Evolutionary conservation across 2,329 filamentous ascomycete genomes (phyloP).

Genomic region (Cordyceps cicadae): DNA sequence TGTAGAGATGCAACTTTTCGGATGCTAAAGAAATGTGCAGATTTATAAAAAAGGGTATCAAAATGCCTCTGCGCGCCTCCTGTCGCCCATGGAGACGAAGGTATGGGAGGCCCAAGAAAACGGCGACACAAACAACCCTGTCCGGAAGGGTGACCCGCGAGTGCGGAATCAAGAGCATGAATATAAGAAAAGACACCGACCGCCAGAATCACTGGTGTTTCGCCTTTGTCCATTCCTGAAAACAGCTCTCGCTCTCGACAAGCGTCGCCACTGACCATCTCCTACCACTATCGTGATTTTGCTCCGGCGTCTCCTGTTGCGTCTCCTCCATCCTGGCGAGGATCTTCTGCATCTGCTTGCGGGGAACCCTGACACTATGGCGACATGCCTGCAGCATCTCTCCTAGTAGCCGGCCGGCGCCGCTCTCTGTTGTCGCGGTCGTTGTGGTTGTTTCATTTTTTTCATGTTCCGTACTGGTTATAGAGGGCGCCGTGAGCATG

Average conservation of each 20-base stretch:
- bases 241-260: background rate
- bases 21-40: background rate
- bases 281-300: background rate
- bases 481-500: background rate
- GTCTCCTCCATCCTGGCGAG: background rate
- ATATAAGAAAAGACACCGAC: background rate
- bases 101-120: background rate
- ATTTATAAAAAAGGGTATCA: background rate
- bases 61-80: background rate
- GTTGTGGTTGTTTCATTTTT: background rate
- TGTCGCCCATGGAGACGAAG: background rate
- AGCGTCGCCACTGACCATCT: constrained; percentile 1
- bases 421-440: too few species aligned
- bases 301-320: background rate
- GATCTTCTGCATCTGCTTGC: background rate
- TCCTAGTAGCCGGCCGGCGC: background rate
- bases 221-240: background rate
- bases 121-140: background rate
- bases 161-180: background rate
- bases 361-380: background rate
- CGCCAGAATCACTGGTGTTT: background rate
- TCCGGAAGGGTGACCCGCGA: background rate
- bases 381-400: background rate
- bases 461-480: background rate
- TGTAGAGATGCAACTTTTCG: background rate